Evolutionary conservation across 2,329 filamentous ascomycete genomes (phyloP).

Genomic region (Fusarium sp.): DNA sequence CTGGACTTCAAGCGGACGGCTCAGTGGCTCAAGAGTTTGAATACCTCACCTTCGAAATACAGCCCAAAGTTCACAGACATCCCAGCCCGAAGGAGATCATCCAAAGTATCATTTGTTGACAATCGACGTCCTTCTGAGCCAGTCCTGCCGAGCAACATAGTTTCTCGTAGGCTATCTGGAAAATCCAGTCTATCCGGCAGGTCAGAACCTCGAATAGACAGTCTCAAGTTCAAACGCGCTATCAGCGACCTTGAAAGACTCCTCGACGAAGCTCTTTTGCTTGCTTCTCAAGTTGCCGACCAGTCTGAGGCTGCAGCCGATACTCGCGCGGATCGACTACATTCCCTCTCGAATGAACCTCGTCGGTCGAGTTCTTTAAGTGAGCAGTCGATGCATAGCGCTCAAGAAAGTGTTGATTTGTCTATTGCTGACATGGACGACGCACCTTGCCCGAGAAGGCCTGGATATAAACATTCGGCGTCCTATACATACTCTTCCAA

Average conservation of each 20-base stretch:
- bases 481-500: conserved; percentile 36
- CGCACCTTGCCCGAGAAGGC: conserved; percentile 8
- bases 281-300: conserved; percentile 55
- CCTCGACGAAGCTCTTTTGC: conserved; percentile 56
- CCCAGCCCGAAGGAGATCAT: conserved; percentile 24
- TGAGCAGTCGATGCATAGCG: conserved; percentile 5
- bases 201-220: conserved; percentile 40
- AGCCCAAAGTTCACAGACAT: conserved; percentile 43
- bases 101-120: conserved; percentile 16
- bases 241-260: conserved; percentile 58
- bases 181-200: conserved; percentile 32
- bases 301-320: conserved; percentile 37
- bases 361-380: conserved; percentile 1
- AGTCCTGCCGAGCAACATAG: conserved; percentile 21
- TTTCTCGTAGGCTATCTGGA: conserved; percentile 28
- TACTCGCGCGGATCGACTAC: conserved; percentile 22
- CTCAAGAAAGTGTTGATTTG: conserved; percentile 14
- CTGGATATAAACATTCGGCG: conserved; percentile 39
- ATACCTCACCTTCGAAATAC: conserved; percentile 42
- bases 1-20: conserved; percentile 48
- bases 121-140: conserved; percentile 38
- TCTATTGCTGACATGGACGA: conserved; percentile 13
- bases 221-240: conserved; percentile 47
- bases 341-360: conserved; percentile 15
- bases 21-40: conserved; percentile 48